Percentiles rank a stretch among this genome's conserved stretches.
Conservation (phyloP, 2,329 filamentous ascomycete genomes). For the Microsporum canis region DNA sequence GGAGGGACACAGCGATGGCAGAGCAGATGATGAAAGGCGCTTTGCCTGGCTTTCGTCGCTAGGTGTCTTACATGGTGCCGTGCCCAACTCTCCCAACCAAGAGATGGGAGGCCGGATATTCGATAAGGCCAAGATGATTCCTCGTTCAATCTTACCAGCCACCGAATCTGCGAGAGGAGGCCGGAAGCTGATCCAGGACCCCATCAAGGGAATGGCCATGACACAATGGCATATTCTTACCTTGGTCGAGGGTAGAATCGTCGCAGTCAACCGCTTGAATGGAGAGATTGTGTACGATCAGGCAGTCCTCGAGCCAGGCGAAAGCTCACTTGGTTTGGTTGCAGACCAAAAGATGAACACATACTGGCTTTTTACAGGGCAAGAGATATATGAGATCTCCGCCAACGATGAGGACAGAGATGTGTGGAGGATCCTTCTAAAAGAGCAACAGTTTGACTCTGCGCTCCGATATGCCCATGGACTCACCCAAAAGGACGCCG, state of each 20-base stretch:
- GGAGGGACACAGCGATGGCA: constrained; percentile 42
- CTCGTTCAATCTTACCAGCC: constrained; percentile 60
- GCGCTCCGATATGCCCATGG: constrained; percentile 78
- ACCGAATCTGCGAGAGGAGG: constrained; percentile 54
- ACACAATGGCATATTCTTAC: constrained; percentile 90
- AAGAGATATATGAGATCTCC: constrained; percentile 89
- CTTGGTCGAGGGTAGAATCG: constrained; percentile 68
- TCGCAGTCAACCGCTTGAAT: constrained; percentile 78
- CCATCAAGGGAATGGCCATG: constrained; percentile 67
- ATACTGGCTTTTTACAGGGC: constrained; percentile 86
- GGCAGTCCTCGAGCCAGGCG: constrained; percentile 65
- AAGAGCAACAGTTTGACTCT: constrained; percentile 74
- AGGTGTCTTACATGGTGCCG: constrained; percentile 75
- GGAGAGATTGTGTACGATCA: constrained; percentile 82
- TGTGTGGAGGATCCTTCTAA: constrained; percentile 88
- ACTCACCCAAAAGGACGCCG: constrained; percentile 70
- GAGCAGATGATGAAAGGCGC: constrained; percentile 47
- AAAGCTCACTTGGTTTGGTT: constrained; percentile 70
- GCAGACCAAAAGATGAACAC: constrained; percentile 91
- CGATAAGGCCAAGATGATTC: constrained; percentile 64
- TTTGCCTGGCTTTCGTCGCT: constrained; percentile 88
- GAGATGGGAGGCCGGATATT: constrained; percentile 66
- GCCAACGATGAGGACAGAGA: constrained; percentile 83
- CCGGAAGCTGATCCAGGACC: constrained; percentile 55
- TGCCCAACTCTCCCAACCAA: constrained; percentile 51